phyloP scores from a whole-genome alignment of 2,329 filamentous ascomycete species.

The Arthrinium puccinioides region DNA sequence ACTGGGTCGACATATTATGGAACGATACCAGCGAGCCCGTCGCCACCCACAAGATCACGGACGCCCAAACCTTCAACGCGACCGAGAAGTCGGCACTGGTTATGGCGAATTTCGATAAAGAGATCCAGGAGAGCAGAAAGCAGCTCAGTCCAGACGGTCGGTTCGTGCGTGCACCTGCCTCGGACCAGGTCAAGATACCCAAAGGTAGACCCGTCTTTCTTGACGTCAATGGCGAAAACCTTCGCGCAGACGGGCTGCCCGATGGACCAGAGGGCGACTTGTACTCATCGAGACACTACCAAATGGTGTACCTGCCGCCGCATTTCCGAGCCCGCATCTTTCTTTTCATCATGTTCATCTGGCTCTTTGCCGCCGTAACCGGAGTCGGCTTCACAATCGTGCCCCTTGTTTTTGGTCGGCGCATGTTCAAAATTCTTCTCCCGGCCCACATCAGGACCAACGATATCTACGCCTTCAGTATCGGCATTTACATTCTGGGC shows the following conservation, averaged over 20 bases:
- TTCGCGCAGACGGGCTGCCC: conserved; percentile 54
- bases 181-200: conserved; percentile 89
- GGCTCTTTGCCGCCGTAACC: conserved; percentile 84
- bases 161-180: conserved; percentile 88
- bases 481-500: conserved; percentile 77
- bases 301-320: conserved; percentile 75
- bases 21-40: conserved; percentile 41
- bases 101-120: conserved; percentile 31
- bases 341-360: conserved; percentile 82
- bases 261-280: conserved; percentile 44
- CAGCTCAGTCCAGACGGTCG: conserved; percentile 63
- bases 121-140: conserved; percentile 35
- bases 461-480: conserved; percentile 92
- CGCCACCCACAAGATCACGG: conserved; percentile 10
- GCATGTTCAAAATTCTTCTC: conserved; percentile 66
- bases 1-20: no score
- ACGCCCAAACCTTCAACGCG: conserved; percentile 14
- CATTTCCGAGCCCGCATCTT: conserved; percentile 74
- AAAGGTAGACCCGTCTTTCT: conserved; percentile 79
- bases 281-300: conserved; percentile 55
- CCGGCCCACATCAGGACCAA: conserved; percentile 71
- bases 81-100: conserved; percentile 25
- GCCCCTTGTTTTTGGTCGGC: conserved; percentile 77
- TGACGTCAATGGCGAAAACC: conserved; percentile 61
- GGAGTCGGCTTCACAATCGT: conserved; percentile 81